Evolutionary conservation across 352 stramenopile species (phyloP).

Genomic region (Pythium aphanidermatum): DNA sequence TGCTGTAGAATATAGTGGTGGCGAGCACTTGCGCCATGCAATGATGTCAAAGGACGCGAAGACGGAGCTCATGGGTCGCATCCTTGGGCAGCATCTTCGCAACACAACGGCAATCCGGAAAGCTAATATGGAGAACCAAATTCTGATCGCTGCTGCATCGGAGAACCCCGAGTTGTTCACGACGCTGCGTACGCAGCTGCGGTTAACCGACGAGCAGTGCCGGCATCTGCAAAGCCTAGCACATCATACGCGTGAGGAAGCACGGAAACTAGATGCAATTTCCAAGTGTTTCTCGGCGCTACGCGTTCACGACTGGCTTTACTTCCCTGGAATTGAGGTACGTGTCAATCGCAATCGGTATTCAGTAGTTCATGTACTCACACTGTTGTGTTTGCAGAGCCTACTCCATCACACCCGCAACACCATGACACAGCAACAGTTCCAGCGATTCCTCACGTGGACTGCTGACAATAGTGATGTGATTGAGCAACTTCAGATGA

Average conservation of each 20-base stretch:
- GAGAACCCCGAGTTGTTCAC: slow-evolving; percentile 58
- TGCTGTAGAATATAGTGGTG: slow-evolving; percentile 57
- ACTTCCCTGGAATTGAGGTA: slow-evolving; percentile 80
- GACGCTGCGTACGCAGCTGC: slow-evolving; percentile 44
- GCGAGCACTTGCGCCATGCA: slow-evolving; percentile 71
- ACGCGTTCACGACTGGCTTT: slow-evolving; percentile 80
- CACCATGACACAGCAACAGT: slow-evolving; percentile 76
- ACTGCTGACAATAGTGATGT: slow-evolving; percentile 63
- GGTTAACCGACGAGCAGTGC: slow-evolving; percentile 68
- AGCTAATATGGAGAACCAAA: slow-evolving; percentile 80
- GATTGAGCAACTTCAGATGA: slow-evolving; percentile 68
- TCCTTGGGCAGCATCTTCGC: slow-evolving; percentile 69
- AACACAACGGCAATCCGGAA: slow-evolving; percentile 71
- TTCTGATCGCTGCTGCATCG: slow-evolving; percentile 52
- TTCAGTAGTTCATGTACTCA: neutral
- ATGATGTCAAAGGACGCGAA: slow-evolving; percentile 85
- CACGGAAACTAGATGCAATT: slow-evolving; percentile 71
- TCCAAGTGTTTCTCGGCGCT: slow-evolving; percentile 83
- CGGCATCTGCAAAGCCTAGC: slow-evolving; percentile 43
- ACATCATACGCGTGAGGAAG: slow-evolving; percentile 48
- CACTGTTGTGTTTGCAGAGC: slow-evolving; percentile 22
- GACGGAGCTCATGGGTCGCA: slow-evolving; percentile 70
- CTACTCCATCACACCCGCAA: slow-evolving; percentile 72
- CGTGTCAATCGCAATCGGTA: slow-evolving; percentile 2
- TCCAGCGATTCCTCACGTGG: slow-evolving; percentile 80